Base-by-base conservation (phyloP, 2,329 filamentous ascomycete genomes). In the Periconia digitata region DNA sequence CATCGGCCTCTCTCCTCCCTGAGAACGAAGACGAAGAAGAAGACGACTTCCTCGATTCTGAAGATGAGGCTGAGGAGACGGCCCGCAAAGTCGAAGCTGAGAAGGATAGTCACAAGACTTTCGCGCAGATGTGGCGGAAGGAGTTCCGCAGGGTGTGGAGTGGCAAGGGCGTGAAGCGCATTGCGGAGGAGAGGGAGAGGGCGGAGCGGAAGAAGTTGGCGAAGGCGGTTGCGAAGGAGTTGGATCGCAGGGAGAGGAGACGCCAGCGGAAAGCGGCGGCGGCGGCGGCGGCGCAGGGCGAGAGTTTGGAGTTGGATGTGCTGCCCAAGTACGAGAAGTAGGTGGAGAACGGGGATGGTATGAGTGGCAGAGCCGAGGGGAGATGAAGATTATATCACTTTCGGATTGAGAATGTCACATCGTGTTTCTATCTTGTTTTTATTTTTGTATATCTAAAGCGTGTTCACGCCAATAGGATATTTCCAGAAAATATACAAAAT, bases 61-160 rank as follows among this genome's bases (percentile, higher is more conserved):
- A 67, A 12, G 64, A 67, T 39, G 64, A 67, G 50, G 52, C 53
- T 32, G 62, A 66, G 32, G 44, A 57, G 49, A 60, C 56, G 12
- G 51, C 62, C 53, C 58, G 57, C 55, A 64, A 65, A 55, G 59
- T 54, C 6, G 62, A 67, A 40, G 64, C 64, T 47, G 57, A 60
- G 37, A 51, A 53, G n/a, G 63, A 66, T 51, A 56, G 52, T 40
- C 45, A 49, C 40, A 40, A 63, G 34, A 66, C 60, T 4, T 67
- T 67, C 50, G 52, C 50, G 38, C 64, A 65, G 44, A 67, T 62
- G 52, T 67, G 57, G 52, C 47, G 58, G 34, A 67, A 66, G 55
- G 60, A 67, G 49, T 66, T 61, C 47, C 49, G 48, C 34, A 61
- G 59, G 24, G 54, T 59, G n/a, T 67, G 64, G 64, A 58, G 47